These are phyloP conservation scores for Verbascum thapsus DNA, from an alignment of 257 asterid species.

Conservation along the genomic window DNA sequence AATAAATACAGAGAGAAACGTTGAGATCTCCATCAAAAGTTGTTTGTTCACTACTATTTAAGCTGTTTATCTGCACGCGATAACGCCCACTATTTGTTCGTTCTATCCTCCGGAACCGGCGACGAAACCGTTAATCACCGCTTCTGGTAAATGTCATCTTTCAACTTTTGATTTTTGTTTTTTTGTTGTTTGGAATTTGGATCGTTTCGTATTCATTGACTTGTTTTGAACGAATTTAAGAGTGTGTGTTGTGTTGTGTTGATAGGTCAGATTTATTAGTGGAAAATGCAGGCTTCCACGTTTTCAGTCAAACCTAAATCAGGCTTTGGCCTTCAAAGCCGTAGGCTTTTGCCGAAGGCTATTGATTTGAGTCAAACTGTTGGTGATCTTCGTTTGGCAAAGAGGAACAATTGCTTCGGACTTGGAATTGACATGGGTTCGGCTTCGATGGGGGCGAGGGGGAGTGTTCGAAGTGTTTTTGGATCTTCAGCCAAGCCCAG, in stretches of 20 bases:
- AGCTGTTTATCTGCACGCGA: conserved; percentile 1
- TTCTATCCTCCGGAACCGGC: background rate
- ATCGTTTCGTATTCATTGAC: conserved; percentile 39
- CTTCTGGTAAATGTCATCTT: conserved; percentile 1
- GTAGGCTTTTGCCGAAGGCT: conserved; percentile 25
- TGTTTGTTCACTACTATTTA: conserved; percentile 20
- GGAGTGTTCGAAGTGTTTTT: conserved; percentile 25
- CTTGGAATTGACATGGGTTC: too few species aligned
- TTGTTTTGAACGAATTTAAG: conserved; percentile 27
- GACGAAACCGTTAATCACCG: background rate
- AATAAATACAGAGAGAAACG: too few species aligned
- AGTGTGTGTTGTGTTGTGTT: too few species aligned
- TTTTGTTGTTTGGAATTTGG: background rate
- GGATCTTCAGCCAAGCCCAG: conserved; percentile 46
- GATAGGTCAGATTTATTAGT: conserved; percentile 33
- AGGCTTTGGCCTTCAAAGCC: conserved; percentile 33
- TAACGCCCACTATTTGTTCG: background rate
- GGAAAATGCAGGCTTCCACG: conserved; percentile 68
- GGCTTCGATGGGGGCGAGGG: conserved; percentile 45
- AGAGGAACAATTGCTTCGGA: conserved; percentile 44
- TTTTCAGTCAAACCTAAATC: conserved; percentile 41
- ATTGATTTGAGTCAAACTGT: conserved; percentile 19
- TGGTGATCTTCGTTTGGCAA: conserved; percentile 37
- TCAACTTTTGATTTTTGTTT: background rate
- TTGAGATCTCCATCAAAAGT: conserved; percentile 33